A percentile compares a stretch with the other conserved stretches of the same genome.
phyloP scores from a whole-genome alignment of 495 filamentous ascomycete species.

The Penicillium paradoxum region DNA sequence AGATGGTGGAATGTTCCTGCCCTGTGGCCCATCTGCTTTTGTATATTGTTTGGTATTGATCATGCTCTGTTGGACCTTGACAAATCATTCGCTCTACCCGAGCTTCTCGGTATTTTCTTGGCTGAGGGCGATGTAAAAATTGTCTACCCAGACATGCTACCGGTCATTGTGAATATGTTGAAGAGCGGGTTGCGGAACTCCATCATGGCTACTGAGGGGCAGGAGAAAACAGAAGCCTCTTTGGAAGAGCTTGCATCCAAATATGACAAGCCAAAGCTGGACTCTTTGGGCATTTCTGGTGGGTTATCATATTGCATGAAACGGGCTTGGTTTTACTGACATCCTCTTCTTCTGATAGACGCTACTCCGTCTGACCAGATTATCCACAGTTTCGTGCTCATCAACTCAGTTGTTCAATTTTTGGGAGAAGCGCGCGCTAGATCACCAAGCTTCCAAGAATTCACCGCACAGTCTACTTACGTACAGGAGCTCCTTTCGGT shows the following conservation, averaged over 20 bases:
- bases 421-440: slow-evolving; percentile 69
- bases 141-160: slow-evolving; percentile 71
- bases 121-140: slow-evolving; percentile 52
- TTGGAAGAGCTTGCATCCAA: slow-evolving; percentile 9
- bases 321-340: not conserved
- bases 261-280: slow-evolving; percentile 17
- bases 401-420: slow-evolving; percentile 74
- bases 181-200: slow-evolving; percentile 65
- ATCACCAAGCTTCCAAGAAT: slow-evolving; percentile 73
- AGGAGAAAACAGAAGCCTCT: not conserved
- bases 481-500: slow-evolving; percentile 69
- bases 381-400: slow-evolving; percentile 34
- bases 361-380: slow-evolving; percentile 5
- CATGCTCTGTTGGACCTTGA: slow-evolving; percentile 69
- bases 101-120: slow-evolving; percentile 65
- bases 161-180: slow-evolving; percentile 84
- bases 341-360: not conserved
- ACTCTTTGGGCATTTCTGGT: slow-evolving; percentile 15
- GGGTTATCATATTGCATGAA: not conserved
- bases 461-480: slow-evolving; percentile 71
- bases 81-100: slow-evolving; percentile 65
- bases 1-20: slow-evolving; percentile 84
- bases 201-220: slow-evolving; percentile 9
- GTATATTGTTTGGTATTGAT: slow-evolving; percentile 80
- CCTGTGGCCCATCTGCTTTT: slow-evolving; percentile 86